Percentiles rank a stretch among this genome's conserved stretches.
These are phyloP conservation scores for Russula sp. DNA, from an alignment of 768 basidiomycete species.

Conservation along the genomic window DNA sequence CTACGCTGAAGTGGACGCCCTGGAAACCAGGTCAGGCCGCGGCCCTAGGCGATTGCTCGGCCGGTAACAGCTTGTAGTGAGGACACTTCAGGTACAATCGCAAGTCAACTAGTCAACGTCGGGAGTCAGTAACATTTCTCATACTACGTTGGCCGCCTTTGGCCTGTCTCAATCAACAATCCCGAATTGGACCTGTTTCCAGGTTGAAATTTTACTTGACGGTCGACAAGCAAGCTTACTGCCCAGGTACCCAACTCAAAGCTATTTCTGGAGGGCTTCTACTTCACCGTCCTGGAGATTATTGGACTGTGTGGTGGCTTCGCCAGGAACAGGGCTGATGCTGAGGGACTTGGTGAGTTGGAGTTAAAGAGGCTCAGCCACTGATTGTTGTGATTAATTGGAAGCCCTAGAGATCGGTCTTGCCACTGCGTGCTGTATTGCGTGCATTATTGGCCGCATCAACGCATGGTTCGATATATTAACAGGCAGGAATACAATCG, in stretches of 20 bases:
- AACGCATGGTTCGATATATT: conserved; percentile 72
- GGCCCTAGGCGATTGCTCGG: background rate
- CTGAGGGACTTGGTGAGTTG: conserved; percentile 55
- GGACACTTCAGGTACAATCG: conserved; percentile 58
- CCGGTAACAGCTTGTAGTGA: conserved; percentile 46
- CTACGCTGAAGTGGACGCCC: conserved; percentile 71
- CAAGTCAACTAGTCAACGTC: conserved; percentile 80
- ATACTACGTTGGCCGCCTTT: conserved; percentile 63
- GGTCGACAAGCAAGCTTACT: conserved; percentile 62
- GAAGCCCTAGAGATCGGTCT: conserved; percentile 69
- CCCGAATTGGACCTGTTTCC: conserved; percentile 9
- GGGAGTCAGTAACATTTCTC: conserved; percentile 73
- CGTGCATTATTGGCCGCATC: conserved; percentile 72
- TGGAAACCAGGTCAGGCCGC: conserved; percentile 61
- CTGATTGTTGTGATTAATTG: conserved; percentile 1
- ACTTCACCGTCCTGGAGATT: conserved; percentile 32
- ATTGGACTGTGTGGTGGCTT: too few species aligned
- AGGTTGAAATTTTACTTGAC: conserved; percentile 77
- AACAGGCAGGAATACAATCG: conserved; percentile 50
- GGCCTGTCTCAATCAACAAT: background rate
- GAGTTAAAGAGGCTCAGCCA: background rate
- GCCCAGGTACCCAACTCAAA: conserved; percentile 69
- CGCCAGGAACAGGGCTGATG: too few species aligned
- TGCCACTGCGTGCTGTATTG: conserved; percentile 61
- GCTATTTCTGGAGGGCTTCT: conserved; percentile 70